Percentiles rank a stretch among this genome's conserved stretches.
phyloP scores from a whole-genome alignment of 1,284 basidiomycete species.

The Schizophyllum commune region DNA sequence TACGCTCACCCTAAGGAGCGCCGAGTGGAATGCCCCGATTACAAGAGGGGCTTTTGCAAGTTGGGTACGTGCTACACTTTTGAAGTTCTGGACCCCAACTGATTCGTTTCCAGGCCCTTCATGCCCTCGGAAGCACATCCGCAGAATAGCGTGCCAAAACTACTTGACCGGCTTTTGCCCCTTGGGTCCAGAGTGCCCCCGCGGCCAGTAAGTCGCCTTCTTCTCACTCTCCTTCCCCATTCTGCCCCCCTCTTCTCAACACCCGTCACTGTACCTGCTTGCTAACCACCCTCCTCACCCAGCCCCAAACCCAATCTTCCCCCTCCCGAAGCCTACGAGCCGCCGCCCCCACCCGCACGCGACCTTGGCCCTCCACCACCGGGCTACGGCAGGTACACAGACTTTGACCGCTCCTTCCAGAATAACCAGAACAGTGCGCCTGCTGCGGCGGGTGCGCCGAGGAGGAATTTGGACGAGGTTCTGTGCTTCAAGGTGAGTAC shows the following conservation, averaged over 20 bases:
- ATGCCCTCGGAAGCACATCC: conserved; percentile 91
- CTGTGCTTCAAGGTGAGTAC: conserved; percentile 77
- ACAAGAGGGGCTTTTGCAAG: conserved; percentile 92
- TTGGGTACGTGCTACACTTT: conserved; percentile 48
- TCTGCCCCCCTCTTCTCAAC: too few relatives aligned
- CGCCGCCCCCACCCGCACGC: conserved; percentile 67
- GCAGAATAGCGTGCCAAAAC: conserved; percentile 83
- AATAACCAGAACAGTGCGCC: conserved; percentile 18
- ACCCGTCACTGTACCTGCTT: too few relatives aligned
- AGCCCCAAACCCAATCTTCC: conserved; percentile 75
- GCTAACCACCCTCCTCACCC: conserved; percentile 10
- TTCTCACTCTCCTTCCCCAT: too few relatives aligned
- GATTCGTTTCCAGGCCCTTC: conserved; percentile 53
- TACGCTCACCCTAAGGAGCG: conserved; percentile 95
- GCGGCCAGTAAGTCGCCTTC: conserved; percentile 74
- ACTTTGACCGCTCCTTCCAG: conserved; percentile 53
- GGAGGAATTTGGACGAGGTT: conserved; percentile 80
- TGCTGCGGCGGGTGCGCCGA: conserved; percentile 31
- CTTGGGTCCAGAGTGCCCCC: conserved; percentile 82
- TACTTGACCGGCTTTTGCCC: conserved; percentile 96
- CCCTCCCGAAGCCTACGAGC: conserved; percentile 68
- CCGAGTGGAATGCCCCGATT: conserved; percentile 91
- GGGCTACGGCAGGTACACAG: conserved; percentile 80
- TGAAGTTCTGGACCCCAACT: conserved; percentile 4
- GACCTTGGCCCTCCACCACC: conserved; percentile 87